Base-by-base conservation (phyloP, 2,329 filamentous ascomycete genomes). In the Colletotrichum eremochloae region DNA sequence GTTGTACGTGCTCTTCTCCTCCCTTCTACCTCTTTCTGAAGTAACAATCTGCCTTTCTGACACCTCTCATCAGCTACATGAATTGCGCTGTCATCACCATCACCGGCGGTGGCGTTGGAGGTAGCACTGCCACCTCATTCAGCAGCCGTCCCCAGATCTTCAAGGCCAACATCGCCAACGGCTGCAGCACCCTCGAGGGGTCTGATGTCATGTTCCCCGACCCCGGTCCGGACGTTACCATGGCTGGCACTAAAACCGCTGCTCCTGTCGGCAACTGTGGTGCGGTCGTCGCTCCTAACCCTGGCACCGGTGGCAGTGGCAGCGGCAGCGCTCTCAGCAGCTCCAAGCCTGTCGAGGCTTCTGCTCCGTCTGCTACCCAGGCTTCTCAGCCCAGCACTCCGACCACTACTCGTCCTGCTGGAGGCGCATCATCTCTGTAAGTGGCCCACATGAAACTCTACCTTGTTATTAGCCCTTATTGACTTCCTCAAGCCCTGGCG, bases 81-180 rank as follows among this genome's bases (percentile, higher is more conserved):
- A 94, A 94, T 83, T 96, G 94, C 78, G 93, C 93, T 9, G 86
- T 88, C 63, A 88, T 95, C 76, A 89, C 88, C 74, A 90, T 95
- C 78, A 81, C 80, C 67, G 81, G 81, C 38, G 80, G 81, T 61
- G 78, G 78, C 67, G 76, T 75, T 14, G 74, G 69, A 82, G 82
- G 78, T 81, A 82, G 63, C 75, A 42, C 63, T 24, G 24, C 66
- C 60, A 53, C 69, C 36, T 57, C 73, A 14, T 90, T 93, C 79
- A 82, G 84, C 69, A 79, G 80, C 55, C 89, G 92, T 1, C 93
- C 93, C 1, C 81, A 86, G 58, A 88, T 95, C 81, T 95, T 94
- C 79, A 86, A 92, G 64, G 92, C 91, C 81, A 95, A 95, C 80
- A 81, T 94, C 63, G 82, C 81, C 58, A 87, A 89, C 65, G 84